Evolutionary conservation across 1,284 basidiomycete species (phyloP), one percentile per base, ranked within the genome.

Genomic region (Coriolopsis trogii): DNA sequence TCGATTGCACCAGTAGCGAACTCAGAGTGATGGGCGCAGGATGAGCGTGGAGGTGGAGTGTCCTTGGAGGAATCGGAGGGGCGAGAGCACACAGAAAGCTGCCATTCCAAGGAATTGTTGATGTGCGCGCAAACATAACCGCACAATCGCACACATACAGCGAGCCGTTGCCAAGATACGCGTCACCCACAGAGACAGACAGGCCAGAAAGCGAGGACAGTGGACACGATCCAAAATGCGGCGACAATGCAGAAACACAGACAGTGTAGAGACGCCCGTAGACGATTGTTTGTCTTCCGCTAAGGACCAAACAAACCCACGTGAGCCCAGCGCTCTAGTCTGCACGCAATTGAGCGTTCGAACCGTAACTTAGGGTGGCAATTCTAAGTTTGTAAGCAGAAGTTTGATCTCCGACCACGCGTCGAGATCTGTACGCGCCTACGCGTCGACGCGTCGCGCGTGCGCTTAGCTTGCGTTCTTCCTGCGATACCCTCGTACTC

Each of bases 301-400:
- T 7, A 37, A 13, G n/a, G 21, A 12, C 31, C 49, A 55, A 55
- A 55, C 26, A 46, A n/a, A n/a, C n/a, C n/a, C n/a, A n/a, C n/a
- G n/a, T n/a, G n/a, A n/a, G n/a, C n/a, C n/a, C n/a, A n/a, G n/a
- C n/a, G n/a, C n/a, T n/a, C n/a, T n/a, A n/a, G n/a, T n/a, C n/a
- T n/a, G n/a, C n/a, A n/a, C n/a, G n/a, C n/a, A n/a, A n/a, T n/a
- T n/a, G n/a, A n/a, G n/a, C n/a, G n/a, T n/a, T n/a, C n/a, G n/a
- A n/a, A n/a, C n/a, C n/a, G n/a, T n/a, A n/a, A n/a, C n/a, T n/a
- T n/a, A n/a, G n/a, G n/a, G n/a, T n/a, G n/a, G n/a, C n/a, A n/a
- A n/a, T n/a, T 38, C 37, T 5, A 20, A 38, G 37, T 38, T 38
- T 38, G 37, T 4, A 10, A 38, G 37, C 37, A 38, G 30, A 18